Evolutionary conservation across 1,284 basidiomycete species (phyloP), one percentile per base, ranked within the genome.

Genomic region (Fomitopsis schrenkii): DNA sequence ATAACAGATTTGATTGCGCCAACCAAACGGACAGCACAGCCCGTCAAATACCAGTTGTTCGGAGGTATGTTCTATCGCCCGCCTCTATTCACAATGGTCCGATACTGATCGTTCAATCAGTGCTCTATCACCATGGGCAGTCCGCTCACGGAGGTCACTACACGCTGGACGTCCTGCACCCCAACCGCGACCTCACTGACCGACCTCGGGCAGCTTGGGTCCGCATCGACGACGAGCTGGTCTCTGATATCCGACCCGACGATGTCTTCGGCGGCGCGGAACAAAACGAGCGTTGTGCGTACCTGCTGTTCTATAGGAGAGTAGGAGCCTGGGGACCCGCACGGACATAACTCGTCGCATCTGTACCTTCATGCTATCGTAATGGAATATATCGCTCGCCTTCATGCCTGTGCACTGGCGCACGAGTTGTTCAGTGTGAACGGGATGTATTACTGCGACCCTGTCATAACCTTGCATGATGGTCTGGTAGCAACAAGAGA

Each of bases 131-230:
- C 75, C 96, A 99, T 70, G 97, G 97, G 2, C 79, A 83, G 53
- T 92, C 91, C 14, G 95, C 97, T 0, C 89, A 88, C 0, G 96
- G 96, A 7, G 97, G 97, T 0, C 96, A 98, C 75, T 99, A 98
- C 78, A 99, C 96, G 1, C 86, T 97, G 50, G 91, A 96, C 65
- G 92, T 97, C 1, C 78, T 96, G 8, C 90, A 94, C 63, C 91
- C 93, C 22, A 86, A 87, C 67, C 83, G 86, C 14, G 85, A 85
- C 68, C 75, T 80, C 54, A 74, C 71, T 66, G 72, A 75, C 26
- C 71, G 72, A 56, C 75, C 74, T 28, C 76, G 82, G 3, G 84
- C 89, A 70, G 88, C 82, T 22, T 98, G 94, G 97, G 83, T 97
- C 62, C 88, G 96, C 64, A 93, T 98, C 61, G 96, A 98, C 75